Conservation (phyloP, 2,329 filamentous ascomycete genomes). For the Phaeosphaeriaceae sp. region DNA sequence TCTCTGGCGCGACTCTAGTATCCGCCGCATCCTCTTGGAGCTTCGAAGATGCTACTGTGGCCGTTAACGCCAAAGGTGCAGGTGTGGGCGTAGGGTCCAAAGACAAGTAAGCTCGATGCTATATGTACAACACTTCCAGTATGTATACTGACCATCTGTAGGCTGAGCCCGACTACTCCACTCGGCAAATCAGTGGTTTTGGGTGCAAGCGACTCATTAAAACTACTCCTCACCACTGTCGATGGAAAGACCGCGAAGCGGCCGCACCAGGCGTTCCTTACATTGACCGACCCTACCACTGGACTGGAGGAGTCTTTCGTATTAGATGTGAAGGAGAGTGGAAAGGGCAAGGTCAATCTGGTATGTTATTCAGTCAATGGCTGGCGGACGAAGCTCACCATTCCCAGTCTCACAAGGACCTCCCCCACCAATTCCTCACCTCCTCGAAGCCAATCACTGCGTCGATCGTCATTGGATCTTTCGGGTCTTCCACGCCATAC, state of each 20-base stretch:
- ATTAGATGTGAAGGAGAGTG: conserved; percentile 82
- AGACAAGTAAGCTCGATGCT: conserved; percentile 66
- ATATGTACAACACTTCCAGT: conserved; percentile 11
- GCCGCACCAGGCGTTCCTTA: conserved; percentile 92
- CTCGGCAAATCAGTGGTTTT: conserved; percentile 72
- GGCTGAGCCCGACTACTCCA: conserved; percentile 60
- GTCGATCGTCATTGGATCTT: conserved; percentile 85
- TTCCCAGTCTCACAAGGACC: conserved; percentile 81
- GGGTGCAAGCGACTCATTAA: conserved; percentile 75
- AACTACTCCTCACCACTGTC: conserved; percentile 81
- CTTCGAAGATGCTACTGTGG: conserved; percentile 76
- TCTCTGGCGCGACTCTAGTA: conserved; percentile 51
- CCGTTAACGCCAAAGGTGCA: conserved; percentile 68
- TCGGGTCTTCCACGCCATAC: conserved; percentile 75
- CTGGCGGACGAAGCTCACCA: conserved; percentile 32
- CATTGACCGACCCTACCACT: conserved; percentile 75
- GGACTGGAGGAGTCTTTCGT: conserved; percentile 89
- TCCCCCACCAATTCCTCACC: conserved; percentile 81
- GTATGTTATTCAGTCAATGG: conserved; percentile 61
- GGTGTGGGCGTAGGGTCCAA: conserved; percentile 62
- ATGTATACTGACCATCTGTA: conserved; percentile 24
- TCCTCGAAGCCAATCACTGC: conserved; percentile 74
- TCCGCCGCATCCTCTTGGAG: conserved; percentile 69
- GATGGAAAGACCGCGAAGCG: conserved; percentile 81
- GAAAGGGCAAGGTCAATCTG: conserved; percentile 84